Evolutionary conservation across 2,329 filamentous ascomycete genomes (phyloP).

Genomic region (Cercospora sesami): DNA sequence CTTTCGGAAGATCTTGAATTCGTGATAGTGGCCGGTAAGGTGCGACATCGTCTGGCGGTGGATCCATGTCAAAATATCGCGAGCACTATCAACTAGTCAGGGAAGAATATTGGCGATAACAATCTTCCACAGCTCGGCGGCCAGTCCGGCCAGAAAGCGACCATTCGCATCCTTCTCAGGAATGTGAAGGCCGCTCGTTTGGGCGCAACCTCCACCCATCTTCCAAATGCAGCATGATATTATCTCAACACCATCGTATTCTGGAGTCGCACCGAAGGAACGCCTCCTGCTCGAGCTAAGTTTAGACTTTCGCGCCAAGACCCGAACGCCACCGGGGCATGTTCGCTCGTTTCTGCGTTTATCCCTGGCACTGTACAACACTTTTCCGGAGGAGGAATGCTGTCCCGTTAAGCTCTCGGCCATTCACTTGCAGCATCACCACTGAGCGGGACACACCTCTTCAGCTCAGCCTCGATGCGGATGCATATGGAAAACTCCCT

Average conservation of each 20-base stretch:
- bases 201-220: not conserved
- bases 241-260: constrained; percentile 13
- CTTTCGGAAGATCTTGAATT: not conserved
- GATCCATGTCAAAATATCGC: not conserved
- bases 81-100: not conserved
- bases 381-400: constrained; percentile 15
- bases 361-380: constrained; percentile 14
- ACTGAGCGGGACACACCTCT: constrained; percentile 8
- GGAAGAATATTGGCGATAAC: constrained; percentile 13
- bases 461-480: not conserved
- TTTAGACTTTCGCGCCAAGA: not conserved
- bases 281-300: constrained; percentile 14
- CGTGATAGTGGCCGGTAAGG: not conserved
- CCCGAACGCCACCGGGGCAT: not conserved
- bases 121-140: not conserved
- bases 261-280: constrained; percentile 19
- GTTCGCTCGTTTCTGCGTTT: constrained; percentile 1
- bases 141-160: not conserved
- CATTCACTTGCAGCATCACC: constrained; percentile 11
- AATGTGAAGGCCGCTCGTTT: not conserved
- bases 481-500: constrained; percentile 16
- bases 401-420: constrained; percentile 4
- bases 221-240: constrained; percentile 2
- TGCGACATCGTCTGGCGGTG: not conserved
- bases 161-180: not conserved